A percentile compares a stretch with the other conserved stretches of the same genome.
Conservation (phyloP, 768 basidiomycete genomes). For the Tephrocybe sp. region DNA sequence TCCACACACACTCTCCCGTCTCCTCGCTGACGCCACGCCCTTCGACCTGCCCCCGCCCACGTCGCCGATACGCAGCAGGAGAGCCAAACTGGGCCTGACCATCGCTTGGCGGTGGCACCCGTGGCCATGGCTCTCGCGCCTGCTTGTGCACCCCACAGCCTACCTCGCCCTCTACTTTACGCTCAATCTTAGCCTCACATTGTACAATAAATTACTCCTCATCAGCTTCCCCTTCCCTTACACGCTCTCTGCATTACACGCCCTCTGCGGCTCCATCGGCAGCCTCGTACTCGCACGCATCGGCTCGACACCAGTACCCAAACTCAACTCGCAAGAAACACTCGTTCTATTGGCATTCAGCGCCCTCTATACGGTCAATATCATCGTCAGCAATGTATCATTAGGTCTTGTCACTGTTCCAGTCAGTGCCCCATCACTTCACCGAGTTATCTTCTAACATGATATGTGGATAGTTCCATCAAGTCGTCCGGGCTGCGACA, state of each 20-base stretch:
- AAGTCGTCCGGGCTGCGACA: slow-evolving; percentile 91
- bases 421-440: slow-evolving; percentile 43
- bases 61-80: slow-evolving; percentile 12
- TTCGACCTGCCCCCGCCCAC: slow-evolving; percentile 18
- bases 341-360: slow-evolving; percentile 79
- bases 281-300: slow-evolving; percentile 61
- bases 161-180: slow-evolving; percentile 75
- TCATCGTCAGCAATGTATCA: slow-evolving; percentile 91
- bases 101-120: slow-evolving; percentile 1
- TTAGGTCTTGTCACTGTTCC: slow-evolving; percentile 88
- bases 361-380: slow-evolving; percentile 89
- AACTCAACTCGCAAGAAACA: slow-evolving; percentile 53
- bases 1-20: too few species aligned
- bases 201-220: slow-evolving; percentile 95
- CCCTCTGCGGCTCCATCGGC: slow-evolving; percentile 82
- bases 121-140: slow-evolving; percentile 1
- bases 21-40: not conserved
- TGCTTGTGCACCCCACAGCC: slow-evolving; percentile 14
- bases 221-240: slow-evolving; percentile 95
- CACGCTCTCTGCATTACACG: slow-evolving; percentile 90
- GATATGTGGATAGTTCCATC: slow-evolving; percentile 72
- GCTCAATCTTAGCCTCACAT: slow-evolving; percentile 88
- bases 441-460: not conserved
- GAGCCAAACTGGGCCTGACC: too few species aligned
- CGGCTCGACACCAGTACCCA: slow-evolving; percentile 15